A percentile compares a stretch with the other conserved stretches of the same genome.
These are phyloP conservation scores for Murraya paniculata DNA, from an alignment of 345 rosid genomes.

Conservation along the genomic window DNA sequence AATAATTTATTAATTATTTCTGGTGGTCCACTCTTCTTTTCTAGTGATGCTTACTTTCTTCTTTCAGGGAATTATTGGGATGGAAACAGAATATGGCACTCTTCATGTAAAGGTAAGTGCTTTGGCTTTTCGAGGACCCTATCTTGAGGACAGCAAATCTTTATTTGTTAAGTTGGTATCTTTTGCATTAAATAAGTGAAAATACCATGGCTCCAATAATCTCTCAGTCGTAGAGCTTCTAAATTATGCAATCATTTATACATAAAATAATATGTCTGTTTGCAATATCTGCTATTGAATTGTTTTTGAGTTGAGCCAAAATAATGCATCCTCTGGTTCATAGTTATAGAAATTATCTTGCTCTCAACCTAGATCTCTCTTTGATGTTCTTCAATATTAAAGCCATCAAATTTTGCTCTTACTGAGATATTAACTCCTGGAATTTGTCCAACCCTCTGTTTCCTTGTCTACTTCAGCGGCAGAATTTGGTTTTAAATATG, in stretches of 20 bases:
- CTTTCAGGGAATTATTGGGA: slow-evolving; percentile 74
- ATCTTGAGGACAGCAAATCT: neutral
- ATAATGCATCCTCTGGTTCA: neutral
- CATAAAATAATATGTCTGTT: neutral
- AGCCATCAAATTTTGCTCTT: neutral
- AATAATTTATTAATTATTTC: neutral
- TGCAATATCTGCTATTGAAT: neutral
- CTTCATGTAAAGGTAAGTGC: slow-evolving; percentile 74
- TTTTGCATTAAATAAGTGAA: neutral
- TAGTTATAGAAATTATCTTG: neutral
- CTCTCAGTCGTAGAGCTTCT: neutral
- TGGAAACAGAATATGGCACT: slow-evolving; percentile 76
- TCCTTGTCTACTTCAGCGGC: neutral
- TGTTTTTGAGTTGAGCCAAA: neutral
- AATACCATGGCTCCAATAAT: neutral
- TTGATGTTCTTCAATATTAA: neutral
- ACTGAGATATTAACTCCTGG: neutral
- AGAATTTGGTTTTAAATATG: neutral
- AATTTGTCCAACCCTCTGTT: neutral
- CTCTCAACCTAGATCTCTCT: neutral
- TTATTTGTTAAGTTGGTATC: neutral
- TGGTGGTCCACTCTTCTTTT: neutral
- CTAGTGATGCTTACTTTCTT: slow-evolving; percentile 12
- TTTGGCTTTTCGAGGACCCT: slow-evolving; percentile 4
- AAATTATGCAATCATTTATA: neutral